These are phyloP conservation scores for Suillus discolor DNA, from an alignment of 768 basidiomycete genomes.

Conservation along the genomic window DNA sequence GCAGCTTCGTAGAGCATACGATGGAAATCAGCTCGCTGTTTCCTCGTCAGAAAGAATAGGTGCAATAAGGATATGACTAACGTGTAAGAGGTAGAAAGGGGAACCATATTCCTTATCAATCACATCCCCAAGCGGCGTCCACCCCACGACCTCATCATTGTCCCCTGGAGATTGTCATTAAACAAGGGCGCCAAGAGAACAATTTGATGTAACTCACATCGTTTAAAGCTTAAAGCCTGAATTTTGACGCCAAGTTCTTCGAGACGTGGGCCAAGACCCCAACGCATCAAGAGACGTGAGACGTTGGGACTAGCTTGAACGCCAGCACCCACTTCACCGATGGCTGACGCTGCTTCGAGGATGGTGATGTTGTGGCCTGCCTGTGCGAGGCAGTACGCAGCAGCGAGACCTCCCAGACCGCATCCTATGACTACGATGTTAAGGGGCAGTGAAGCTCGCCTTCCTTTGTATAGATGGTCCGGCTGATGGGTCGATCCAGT, in stretches of 20 bases:
- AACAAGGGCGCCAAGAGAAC: not conserved
- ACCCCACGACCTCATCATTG: conserved; percentile 37
- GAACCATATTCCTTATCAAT: conserved; percentile 37
- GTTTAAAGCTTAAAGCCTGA: conserved; percentile 39
- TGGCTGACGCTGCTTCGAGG: conserved; percentile 42
- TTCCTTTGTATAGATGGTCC: conserved; percentile 25
- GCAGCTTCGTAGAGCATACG: conserved; percentile 40
- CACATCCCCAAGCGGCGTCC: conserved; percentile 37
- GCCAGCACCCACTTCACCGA: conserved; percentile 53
- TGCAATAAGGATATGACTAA: conserved; percentile 13
- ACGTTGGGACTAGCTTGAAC: conserved; percentile 50
- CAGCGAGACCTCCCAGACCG: conserved; percentile 53
- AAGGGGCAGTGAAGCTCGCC: conserved; percentile 27
- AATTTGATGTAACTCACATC: conserved; percentile 36
- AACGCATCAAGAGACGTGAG: conserved; percentile 46
- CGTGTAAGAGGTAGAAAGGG: conserved; percentile 39
- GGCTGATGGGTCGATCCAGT: conserved; percentile 6
- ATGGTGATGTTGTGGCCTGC: conserved; percentile 53
- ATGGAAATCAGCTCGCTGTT: conserved; percentile 50
- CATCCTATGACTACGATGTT: conserved; percentile 50
- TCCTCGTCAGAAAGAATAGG: not conserved
- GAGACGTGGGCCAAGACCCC: conserved; percentile 50
- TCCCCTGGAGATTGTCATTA: conserved; percentile 22
- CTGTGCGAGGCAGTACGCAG: conserved; percentile 47
- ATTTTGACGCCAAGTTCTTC: conserved; percentile 42